phyloP scores from a whole-genome alignment of 108 stramenopile genomes.

The Chaetoceros muelleri region DNA sequence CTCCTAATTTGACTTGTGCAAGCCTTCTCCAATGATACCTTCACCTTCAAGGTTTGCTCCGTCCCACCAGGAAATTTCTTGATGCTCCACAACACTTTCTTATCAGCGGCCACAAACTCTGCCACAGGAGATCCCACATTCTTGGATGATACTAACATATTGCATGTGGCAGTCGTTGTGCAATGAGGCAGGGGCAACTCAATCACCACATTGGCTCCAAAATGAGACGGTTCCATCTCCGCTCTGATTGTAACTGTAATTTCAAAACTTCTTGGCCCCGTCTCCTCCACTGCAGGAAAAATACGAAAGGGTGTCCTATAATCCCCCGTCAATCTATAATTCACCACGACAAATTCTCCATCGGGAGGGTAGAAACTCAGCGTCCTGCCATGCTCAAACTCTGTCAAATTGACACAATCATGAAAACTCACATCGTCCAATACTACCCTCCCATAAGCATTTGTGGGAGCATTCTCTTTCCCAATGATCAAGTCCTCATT shows the following conservation, averaged over 20 bases:
- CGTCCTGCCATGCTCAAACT: slow-evolving; percentile 85
- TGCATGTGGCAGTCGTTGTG: slow-evolving; percentile 51
- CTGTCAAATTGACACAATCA: slow-evolving; percentile 93
- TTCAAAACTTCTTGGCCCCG: slow-evolving; percentile 82
- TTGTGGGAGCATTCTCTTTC: slow-evolving; percentile 25
- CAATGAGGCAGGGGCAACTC: slow-evolving; percentile 82
- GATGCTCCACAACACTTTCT: slow-evolving; percentile 91
- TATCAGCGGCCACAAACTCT: slow-evolving; percentile 66
- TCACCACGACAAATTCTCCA: slow-evolving; percentile 97
- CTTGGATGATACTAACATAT: slow-evolving; percentile 55
- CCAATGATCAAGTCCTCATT: slow-evolving; percentile 98
- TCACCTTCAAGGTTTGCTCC: slow-evolving; percentile 89
- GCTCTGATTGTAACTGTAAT: slow-evolving; percentile 83
- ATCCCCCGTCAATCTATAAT: slow-evolving; percentile 94
- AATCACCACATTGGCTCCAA: slow-evolving; percentile 90
- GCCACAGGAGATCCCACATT: slow-evolving; percentile 54
- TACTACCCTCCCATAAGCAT: slow-evolving; percentile 59
- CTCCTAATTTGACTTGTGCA: slow-evolving; percentile 74
- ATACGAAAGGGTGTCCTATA: slow-evolving; percentile 97
- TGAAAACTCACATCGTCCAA: slow-evolving; percentile 99
- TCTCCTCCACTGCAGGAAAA: slow-evolving; percentile 91
- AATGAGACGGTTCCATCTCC: slow-evolving; percentile 93
- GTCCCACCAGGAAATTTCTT: slow-evolving; percentile 95
- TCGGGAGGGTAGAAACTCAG: slow-evolving; percentile 96
- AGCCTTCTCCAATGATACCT: slow-evolving; percentile 61